These are phyloP conservation scores for Penicillium rolfsii DNA, from an alignment of 2,329 filamentous ascomycete genomes.

Conservation along the genomic window DNA sequence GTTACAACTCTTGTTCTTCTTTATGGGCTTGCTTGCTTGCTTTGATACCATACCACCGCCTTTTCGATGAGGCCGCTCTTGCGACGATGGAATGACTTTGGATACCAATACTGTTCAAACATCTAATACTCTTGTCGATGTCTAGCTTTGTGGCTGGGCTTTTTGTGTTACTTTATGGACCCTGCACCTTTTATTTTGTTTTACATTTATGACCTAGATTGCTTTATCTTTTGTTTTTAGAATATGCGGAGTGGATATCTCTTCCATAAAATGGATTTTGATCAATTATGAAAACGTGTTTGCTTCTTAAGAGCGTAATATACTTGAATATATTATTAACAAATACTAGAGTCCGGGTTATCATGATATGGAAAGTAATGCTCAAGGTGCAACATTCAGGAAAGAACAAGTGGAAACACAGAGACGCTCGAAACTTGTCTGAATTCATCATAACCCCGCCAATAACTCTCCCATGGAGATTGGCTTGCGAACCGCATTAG, in stretches of 20 bases:
- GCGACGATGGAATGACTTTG: constrained; percentile 22
- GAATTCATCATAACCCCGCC: constrained; percentile 40
- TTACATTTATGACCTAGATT: neutral
- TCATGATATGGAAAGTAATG: neutral
- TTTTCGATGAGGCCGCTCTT: constrained; percentile 10
- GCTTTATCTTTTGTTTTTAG: neutral
- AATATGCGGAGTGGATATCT: neutral
- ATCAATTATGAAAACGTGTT: neutral
- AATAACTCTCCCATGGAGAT: constrained; percentile 80
- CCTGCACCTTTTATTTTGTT: neutral
- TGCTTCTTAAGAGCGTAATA: neutral
- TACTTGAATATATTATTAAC: neutral
- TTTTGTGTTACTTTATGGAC: neutral
- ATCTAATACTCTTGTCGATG: neutral
- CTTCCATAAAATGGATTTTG: neutral
- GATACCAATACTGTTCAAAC: constrained; percentile 1
- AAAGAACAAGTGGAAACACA: neutral
- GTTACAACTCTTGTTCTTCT: neutral
- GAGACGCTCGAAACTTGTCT: constrained; percentile 12
- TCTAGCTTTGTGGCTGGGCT: neutral
- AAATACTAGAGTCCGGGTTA: neutral
- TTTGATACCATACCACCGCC: constrained; percentile 19
- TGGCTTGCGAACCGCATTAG: constrained; percentile 88
- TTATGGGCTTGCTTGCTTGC: neutral
- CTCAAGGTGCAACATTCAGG: neutral